These are phyloP conservation scores for Protomyces pachydermus DNA, from an alignment of 1,139 yeast species.

Conservation along the genomic window DNA sequence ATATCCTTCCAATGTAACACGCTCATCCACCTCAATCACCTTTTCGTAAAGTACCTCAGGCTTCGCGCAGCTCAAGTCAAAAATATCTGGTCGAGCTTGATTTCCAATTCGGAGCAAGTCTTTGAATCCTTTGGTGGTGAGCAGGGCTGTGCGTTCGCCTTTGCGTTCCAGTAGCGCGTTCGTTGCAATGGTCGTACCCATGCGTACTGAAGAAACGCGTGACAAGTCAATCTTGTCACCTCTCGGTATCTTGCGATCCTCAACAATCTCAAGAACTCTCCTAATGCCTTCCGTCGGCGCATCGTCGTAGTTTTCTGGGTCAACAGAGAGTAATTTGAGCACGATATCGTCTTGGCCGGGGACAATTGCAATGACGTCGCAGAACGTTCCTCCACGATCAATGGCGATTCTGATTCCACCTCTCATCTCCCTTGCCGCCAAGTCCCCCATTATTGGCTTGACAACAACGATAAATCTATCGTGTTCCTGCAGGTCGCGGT, in stretches of 20 bases:
- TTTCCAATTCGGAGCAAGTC: constrained; percentile 64
- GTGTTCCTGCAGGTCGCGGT: no score
- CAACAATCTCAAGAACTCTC: constrained; percentile 59
- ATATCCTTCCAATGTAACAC: constrained; percentile 65
- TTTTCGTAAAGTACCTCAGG: constrained; percentile 57
- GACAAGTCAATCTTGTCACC: constrained; percentile 47
- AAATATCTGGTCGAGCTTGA: constrained; percentile 67
- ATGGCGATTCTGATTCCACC: constrained; percentile 34
- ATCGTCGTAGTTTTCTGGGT: constrained; percentile 77
- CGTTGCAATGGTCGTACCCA: constrained; percentile 82
- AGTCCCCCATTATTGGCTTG: background rate
- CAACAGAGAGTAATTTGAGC: constrained; percentile 74
- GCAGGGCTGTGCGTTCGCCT: constrained; percentile 59
- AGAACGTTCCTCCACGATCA: constrained; percentile 67
- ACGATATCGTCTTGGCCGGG: constrained; percentile 48
- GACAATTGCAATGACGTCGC: constrained; percentile 61
- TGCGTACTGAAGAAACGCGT: constrained; percentile 54
- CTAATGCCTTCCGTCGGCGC: constrained; percentile 91
- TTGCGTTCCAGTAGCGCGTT: constrained; percentile 66
- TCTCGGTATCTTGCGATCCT: constrained; percentile 41
- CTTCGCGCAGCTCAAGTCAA: constrained; percentile 57
- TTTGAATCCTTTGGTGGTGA: constrained; percentile 62
- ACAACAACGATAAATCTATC: no score
- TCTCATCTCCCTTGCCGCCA: background rate
- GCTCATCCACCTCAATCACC: constrained; percentile 65